Evolutionary conservation across 371 early-diverging fungal species (phyloP).

Genomic region (Aphelidium insulamus): DNA sequence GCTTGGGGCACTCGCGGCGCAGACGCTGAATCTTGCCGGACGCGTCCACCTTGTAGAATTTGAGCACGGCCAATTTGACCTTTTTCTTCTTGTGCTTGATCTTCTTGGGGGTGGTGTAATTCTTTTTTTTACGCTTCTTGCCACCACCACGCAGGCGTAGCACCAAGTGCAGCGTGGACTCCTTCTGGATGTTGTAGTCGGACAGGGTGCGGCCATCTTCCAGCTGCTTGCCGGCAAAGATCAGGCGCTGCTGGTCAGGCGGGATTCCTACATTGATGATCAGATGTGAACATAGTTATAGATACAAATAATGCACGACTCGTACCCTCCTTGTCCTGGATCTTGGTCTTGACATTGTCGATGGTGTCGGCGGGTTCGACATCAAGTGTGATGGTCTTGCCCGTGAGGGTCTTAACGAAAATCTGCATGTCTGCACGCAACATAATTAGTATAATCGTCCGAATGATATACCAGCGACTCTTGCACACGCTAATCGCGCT

Average conservation of each 20-base stretch:
- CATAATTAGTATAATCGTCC: no score
- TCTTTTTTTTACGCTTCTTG: conserved; percentile 98
- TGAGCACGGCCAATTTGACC: conserved; percentile 90
- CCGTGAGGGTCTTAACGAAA: conserved; percentile 65
- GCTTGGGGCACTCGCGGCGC: conserved; percentile 85
- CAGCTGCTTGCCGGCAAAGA: conserved; percentile 82
- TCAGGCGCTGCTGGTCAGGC: conserved; percentile 74
- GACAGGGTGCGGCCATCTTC: conserved; percentile 51
- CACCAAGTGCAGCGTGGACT: conserved; percentile 71
- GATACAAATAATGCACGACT: conserved; percentile 1
- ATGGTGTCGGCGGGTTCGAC: conserved; percentile 47
- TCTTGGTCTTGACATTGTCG: conserved; percentile 63
- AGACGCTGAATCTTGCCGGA: conserved; percentile 93
- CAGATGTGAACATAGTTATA: background rate
- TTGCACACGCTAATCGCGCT: no score
- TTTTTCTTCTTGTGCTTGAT: conserved; percentile 96
- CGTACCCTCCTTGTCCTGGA: conserved; percentile 70
- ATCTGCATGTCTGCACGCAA: conserved; percentile 38
- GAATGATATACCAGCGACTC: no score
- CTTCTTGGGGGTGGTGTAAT: conserved; percentile 98
- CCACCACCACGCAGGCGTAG: conserved; percentile 66
- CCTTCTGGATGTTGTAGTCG: conserved; percentile 66
- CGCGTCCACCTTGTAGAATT: conserved; percentile 95
- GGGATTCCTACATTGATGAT: conserved; percentile 38
- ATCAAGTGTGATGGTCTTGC: conserved; percentile 65